These are phyloP conservation scores for Rasamsonia emersonii DNA, from an alignment of 2,329 filamentous ascomycete genomes.

Conservation along the genomic window DNA sequence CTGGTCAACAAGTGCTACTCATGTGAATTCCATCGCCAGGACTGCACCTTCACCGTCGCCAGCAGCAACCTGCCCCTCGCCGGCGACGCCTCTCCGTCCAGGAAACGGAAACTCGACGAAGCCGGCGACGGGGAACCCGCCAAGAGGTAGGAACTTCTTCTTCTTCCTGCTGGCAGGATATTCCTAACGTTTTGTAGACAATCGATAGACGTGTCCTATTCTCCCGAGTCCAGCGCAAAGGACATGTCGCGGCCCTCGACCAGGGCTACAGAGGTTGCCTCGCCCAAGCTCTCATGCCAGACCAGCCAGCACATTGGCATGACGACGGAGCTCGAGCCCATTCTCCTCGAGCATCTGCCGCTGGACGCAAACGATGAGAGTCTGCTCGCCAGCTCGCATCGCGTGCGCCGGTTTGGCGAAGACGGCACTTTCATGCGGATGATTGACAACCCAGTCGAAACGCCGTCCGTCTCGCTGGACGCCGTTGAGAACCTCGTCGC, in stretches of 20 bases:
- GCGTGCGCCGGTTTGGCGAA: slow-evolving; percentile 29
- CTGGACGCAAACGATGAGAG: slow-evolving; percentile 33
- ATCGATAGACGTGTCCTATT: slow-evolving; percentile 13
- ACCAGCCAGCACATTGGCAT: slow-evolving; percentile 35
- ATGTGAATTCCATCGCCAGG: slow-evolving; percentile 37
- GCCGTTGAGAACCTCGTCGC: slow-evolving; percentile 35
- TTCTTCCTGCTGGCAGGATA: background rate
- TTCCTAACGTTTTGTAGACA: slow-evolving; percentile 12
- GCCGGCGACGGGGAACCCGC: slow-evolving; percentile 20
- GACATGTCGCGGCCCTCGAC: slow-evolving; percentile 13
- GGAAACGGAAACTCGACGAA: slow-evolving; percentile 34
- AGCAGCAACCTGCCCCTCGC: slow-evolving; percentile 11
- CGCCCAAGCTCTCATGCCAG: slow-evolving; percentile 24
- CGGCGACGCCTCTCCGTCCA: slow-evolving; percentile 17
- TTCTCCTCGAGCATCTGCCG: slow-evolving; percentile 31
- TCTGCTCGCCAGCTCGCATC: slow-evolving; percentile 22
- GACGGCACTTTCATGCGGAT: slow-evolving; percentile 35
- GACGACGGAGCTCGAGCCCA: slow-evolving; percentile 34
- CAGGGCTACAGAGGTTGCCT: slow-evolving; percentile 13
- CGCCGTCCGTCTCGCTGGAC: slow-evolving; percentile 29
- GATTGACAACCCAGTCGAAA: slow-evolving; percentile 22
- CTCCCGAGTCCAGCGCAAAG: slow-evolving; percentile 12
- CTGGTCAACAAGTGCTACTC: slow-evolving; percentile 36
- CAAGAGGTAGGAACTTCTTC: slow-evolving; percentile 31
- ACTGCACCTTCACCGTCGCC: slow-evolving; percentile 33